A percentile compares a stretch with the other conserved stretches of the same genome.
phyloP scores from a whole-genome alignment of 2,329 filamentous ascomycete species.

The Pseudocercospora macadamiae region DNA sequence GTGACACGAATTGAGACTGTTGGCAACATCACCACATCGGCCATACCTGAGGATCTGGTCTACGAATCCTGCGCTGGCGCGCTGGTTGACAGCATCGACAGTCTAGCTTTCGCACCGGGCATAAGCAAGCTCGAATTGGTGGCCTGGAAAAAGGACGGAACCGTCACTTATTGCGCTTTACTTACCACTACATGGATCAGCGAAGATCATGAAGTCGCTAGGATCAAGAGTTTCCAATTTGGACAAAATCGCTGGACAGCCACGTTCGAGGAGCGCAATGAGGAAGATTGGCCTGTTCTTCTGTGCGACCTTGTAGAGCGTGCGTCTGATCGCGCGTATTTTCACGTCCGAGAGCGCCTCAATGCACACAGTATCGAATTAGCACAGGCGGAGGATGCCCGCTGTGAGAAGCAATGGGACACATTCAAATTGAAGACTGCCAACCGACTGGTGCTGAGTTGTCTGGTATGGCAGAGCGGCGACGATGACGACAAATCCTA shows the following conservation, averaged over 20 bases:
- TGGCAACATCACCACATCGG: background rate
- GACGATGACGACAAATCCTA: background rate
- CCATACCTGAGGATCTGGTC: background rate
- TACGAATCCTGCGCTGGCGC: background rate
- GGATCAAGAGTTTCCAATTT: background rate
- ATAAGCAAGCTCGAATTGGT: slow-evolving; percentile 7
- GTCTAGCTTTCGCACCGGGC: background rate
- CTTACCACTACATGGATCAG: background rate
- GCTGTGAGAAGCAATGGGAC: background rate
- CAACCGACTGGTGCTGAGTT: background rate
- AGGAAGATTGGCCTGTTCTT: background rate
- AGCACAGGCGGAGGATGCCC: background rate
- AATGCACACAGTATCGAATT: background rate
- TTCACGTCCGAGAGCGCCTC: background rate
- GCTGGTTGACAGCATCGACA: background rate
- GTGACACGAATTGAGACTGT: background rate
- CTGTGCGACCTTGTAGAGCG: background rate
- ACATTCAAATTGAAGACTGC: background rate
- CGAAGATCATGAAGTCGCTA: background rate
- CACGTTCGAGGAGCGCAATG: background rate
- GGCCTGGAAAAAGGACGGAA: background rate
- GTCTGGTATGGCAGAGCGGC: background rate
- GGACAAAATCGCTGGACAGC: background rate
- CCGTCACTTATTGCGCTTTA: background rate
- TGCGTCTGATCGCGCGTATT: background rate